Base-by-base conservation (phyloP, 176 grass and related monocot genomes). In the Aegilops tauschii region DNA sequence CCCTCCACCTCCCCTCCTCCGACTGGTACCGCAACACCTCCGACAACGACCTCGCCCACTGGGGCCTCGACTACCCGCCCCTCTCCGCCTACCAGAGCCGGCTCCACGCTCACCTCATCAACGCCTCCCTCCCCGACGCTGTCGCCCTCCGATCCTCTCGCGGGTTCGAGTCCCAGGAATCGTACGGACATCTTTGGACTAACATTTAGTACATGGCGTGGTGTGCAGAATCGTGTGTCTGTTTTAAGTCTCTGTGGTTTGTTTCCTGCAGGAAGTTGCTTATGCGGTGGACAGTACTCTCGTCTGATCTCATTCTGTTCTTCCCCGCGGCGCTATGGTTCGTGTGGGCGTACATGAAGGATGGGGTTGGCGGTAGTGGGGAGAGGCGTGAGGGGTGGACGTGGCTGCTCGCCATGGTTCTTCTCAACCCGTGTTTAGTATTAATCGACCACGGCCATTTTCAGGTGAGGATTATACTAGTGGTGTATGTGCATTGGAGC, bases 1-100 rank as follows among this genome's bases (percentile, higher is more conserved):
- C 93, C 59, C 86, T 98, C 47, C 92, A 98, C 39, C 92, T 93
- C 81, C 67, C 90, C 3, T 37, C 92, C 36, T 82, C 90, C 9
- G 88, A 92, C 66, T 96, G 96, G 93, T 98, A 98, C 86, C 89
- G 92, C 49, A 96, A 91, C 88, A 92, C 93, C 65, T 84, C 96
- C 79, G 90, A 67, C 69, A 98, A 98, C 74, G 90, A 94, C 86
- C 88, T 98, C 65, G 64, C 89, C 4, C 96, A 98, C 76, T 98
- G 96, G 96, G 96, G 96, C 71, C 96, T 98, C 47, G 96, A 98
- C 87, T 98, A 98, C 73, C 93, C 96, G 31, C 96, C 96, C 45
- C 90, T 98, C 86, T 94, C 96, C 71, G 93, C 93, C 10, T 98
- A 98, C 90, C 96, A 98, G 88, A 98, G 96, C 90, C 84, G 87